Percentiles rank a stretch among this genome's conserved stretches.
These are phyloP conservation scores for Citrus australasica DNA, from an alignment of 345 rosid genomes.

Conservation along the genomic window DNA sequence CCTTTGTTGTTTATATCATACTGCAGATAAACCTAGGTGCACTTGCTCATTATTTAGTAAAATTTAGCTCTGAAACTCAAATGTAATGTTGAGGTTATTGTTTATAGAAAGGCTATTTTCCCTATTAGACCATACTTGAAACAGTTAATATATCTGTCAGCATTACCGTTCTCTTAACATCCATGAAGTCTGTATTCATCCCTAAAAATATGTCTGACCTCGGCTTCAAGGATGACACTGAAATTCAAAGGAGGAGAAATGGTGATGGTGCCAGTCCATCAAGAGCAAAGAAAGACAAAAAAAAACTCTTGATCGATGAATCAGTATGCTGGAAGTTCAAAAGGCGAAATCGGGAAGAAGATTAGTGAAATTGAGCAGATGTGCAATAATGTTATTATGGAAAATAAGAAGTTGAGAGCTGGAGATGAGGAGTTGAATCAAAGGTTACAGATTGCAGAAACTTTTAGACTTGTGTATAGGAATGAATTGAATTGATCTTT, in stretches of 20 bases:
- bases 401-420: background rate
- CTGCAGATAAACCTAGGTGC: background rate
- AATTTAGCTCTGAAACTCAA: background rate
- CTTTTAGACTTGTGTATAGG: background rate
- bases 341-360: background rate
- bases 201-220: background rate
- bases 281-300: background rate
- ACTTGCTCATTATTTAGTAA: background rate
- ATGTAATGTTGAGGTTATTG: background rate
- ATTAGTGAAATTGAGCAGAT: background rate
- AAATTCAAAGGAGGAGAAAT: background rate
- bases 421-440: background rate
- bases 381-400: background rate
- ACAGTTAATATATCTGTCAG: background rate
- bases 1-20: background rate
- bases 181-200: background rate
- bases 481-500: background rate
- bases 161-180: background rate
- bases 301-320: background rate
- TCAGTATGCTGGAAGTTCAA: background rate
- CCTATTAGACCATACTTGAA: too few species aligned
- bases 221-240: background rate
- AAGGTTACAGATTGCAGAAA: background rate
- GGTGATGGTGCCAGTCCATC: background rate
- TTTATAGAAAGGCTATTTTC: too few species aligned